Evolutionary conservation across 208 protist species (phyloP), one percentile per base, ranked within the genome.

Genomic region (Leishmania braziliensis): DNA sequence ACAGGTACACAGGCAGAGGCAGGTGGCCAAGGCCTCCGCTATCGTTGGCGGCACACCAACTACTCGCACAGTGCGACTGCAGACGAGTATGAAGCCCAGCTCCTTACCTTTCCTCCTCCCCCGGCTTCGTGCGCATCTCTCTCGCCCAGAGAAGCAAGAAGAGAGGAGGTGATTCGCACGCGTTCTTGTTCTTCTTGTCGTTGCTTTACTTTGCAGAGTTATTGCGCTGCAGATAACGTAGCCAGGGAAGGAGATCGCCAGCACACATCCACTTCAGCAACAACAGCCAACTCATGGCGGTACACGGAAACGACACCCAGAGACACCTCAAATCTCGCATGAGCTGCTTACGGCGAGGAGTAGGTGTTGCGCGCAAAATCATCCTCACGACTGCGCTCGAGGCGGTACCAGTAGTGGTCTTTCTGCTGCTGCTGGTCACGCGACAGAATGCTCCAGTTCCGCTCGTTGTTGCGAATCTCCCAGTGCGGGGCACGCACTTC

Each of bases 381-480:
- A 80, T 97, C 93, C 26, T 97, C 93, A 43, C 88, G 87, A 82
- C 93, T 97, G 26, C 93, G 86, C 78, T 97, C 92, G 20, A 88
- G 56, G 60, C 93, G 92, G 83, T 97, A 97, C 93, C 90, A 94
- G 81, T 95, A 97, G 83, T 95, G 90, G 82, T 97, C 93, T 84
- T 94, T 97, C 85, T 97, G 93, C 84, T 95, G 91, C 86, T 97
- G 93, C 83, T 93, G 93, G 73, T 97, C 93, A 39, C 92, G 89
- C 23, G 92, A 86, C 74, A 97, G 71, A 74, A 97, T 95, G 58
- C 87, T 91, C 92, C 93, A 97, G 82, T 97, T 97, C 50, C 93
- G 89, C 82, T 97, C 93, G 85, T 88, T 97, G 78, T 95, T 97
- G 69, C 93, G 90, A 68, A 97, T 93, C 51, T 93, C 90, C 92